Evolutionary conservation across 1,284 basidiomycete species (phyloP).

Genomic region (Jaminaea rosea): DNA sequence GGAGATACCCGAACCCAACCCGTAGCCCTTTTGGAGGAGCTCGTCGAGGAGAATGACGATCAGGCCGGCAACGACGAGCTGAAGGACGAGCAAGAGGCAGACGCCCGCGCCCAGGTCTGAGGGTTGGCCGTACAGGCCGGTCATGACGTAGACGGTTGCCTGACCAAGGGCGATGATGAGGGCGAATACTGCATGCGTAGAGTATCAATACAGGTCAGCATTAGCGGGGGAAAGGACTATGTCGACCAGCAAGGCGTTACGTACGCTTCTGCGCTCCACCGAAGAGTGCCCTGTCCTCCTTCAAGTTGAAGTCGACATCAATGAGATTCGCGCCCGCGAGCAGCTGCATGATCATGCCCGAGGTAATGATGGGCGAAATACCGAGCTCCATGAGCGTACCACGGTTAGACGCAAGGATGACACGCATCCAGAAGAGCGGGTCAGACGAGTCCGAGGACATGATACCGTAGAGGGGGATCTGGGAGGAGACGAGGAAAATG

Average conservation of each 20-base stretch:
- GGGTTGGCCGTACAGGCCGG: slow-evolving; percentile 91
- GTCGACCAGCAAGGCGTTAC: slow-evolving; percentile 49
- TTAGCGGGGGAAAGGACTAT: background rate
- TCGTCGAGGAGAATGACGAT: slow-evolving; percentile 98
- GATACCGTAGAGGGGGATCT: slow-evolving; percentile 47
- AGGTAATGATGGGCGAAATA: slow-evolving; percentile 90
- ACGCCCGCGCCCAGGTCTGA: slow-evolving; percentile 90
- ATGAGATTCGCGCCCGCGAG: slow-evolving; percentile 93
- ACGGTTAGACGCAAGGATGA: slow-evolving; percentile 94
- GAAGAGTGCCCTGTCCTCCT: slow-evolving; percentile 93
- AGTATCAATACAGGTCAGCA: no score
- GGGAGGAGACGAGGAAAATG: slow-evolving; percentile 46
- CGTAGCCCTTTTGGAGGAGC: slow-evolving; percentile 96
- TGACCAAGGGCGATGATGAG: slow-evolving; percentile 93
- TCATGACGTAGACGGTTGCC: slow-evolving; percentile 92
- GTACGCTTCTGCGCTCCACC: slow-evolving; percentile 91
- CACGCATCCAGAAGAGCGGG: slow-evolving; percentile 98
- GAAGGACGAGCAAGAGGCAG: slow-evolving; percentile 85
- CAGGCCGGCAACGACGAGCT: slow-evolving; percentile 83
- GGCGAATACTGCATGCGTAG: slow-evolving; percentile 67
- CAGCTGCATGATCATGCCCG: slow-evolving; percentile 98
- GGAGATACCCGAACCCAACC: slow-evolving; percentile 94
- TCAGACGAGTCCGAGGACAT: slow-evolving; percentile 53
- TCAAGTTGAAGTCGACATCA: slow-evolving; percentile 91
- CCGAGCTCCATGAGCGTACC: slow-evolving; percentile 99